Percentiles rank a stretch among this genome's conserved stretches.
Evolutionary conservation across 306 rosid genomes (phyloP).

Genomic region (Casuarina glauca): DNA sequence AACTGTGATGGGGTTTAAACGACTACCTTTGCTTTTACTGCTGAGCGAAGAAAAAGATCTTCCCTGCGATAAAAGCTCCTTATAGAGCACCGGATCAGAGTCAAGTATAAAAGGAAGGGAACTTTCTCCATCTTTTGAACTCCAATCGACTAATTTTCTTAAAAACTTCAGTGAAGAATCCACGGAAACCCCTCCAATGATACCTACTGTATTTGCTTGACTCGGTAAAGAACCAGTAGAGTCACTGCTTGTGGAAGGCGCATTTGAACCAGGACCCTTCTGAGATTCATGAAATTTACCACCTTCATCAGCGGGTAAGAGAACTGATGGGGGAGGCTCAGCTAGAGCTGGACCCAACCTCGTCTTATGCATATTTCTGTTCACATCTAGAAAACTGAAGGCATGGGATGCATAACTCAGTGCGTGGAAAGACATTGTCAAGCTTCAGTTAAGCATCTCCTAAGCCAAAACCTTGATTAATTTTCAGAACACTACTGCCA

Average conservation of each 20-base stretch:
- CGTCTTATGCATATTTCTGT: conserved; percentile 36
- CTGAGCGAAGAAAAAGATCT: conserved; percentile 39
- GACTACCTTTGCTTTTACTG: conserved; percentile 32
- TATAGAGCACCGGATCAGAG: conserved; percentile 58
- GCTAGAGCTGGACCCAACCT: conserved; percentile 53
- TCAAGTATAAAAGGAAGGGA: conserved; percentile 63
- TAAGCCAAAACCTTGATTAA: neutral
- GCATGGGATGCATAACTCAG: conserved; percentile 41
- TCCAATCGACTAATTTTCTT: conserved; percentile 54
- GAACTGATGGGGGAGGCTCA: conserved; percentile 48
- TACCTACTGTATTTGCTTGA: conserved; percentile 52
- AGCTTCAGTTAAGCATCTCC: conserved; percentile 44
- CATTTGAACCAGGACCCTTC: conserved; percentile 37
- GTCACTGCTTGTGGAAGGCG: conserved; percentile 36
- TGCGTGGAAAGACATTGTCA: conserved; percentile 42
- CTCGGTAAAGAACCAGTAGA: conserved; percentile 35
- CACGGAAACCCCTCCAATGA: conserved; percentile 72
- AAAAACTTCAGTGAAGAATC: conserved; percentile 58
- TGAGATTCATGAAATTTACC: conserved; percentile 41
- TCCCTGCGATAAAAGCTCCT: conserved; percentile 52
- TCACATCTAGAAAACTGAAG: conserved; percentile 36
- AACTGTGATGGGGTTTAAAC: conserved; percentile 45
- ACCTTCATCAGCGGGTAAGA: conserved; percentile 50
- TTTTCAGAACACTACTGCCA: neutral
- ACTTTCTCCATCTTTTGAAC: conserved; percentile 51